Conservation (phyloP, 2,329 filamentous ascomycete species). For the Botryotinia calthae region DNA sequence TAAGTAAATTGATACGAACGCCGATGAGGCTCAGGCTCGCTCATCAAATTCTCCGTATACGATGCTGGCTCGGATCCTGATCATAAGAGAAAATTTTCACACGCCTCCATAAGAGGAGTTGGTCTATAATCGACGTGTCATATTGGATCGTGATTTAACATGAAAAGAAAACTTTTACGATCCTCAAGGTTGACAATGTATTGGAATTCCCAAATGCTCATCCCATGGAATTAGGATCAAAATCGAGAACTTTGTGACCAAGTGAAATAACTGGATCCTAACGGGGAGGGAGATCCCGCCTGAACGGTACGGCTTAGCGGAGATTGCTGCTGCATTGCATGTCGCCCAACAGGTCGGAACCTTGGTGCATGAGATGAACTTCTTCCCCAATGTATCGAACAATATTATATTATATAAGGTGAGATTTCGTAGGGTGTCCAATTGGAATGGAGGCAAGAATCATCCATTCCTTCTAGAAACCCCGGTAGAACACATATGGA, state of each 20-base stretch:
- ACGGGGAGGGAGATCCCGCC: constrained; percentile 12
- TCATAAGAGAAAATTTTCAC: background rate
- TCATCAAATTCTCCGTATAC: background rate
- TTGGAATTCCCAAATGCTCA: background rate
- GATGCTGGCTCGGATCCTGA: background rate
- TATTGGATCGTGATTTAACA: background rate
- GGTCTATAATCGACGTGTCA: constrained; percentile 2
- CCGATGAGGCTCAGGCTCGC: constrained; percentile 16
- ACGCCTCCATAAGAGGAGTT: background rate
- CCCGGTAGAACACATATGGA: constrained; percentile 21
- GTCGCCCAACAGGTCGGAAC: constrained; percentile 18
- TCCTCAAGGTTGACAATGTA: background rate
- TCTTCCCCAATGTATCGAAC: background rate
- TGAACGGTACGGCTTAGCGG: constrained; percentile 19
- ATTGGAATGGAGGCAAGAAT: background rate
- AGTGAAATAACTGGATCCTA: constrained; percentile 1
- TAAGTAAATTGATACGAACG: constrained; percentile 15
- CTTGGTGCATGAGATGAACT: constrained; percentile 15
- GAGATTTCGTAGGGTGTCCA: constrained; percentile 11
- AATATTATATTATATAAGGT: constrained; percentile 10
- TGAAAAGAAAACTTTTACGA: background rate
- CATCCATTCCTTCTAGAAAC: constrained; percentile 21
- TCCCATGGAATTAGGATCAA: background rate
- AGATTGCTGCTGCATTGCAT: constrained; percentile 20
- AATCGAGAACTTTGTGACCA: constrained; percentile 15